Evolutionary conservation across 441 rosid species (phyloP).

Genomic region (Pelargonium myrrhifolium): DNA sequence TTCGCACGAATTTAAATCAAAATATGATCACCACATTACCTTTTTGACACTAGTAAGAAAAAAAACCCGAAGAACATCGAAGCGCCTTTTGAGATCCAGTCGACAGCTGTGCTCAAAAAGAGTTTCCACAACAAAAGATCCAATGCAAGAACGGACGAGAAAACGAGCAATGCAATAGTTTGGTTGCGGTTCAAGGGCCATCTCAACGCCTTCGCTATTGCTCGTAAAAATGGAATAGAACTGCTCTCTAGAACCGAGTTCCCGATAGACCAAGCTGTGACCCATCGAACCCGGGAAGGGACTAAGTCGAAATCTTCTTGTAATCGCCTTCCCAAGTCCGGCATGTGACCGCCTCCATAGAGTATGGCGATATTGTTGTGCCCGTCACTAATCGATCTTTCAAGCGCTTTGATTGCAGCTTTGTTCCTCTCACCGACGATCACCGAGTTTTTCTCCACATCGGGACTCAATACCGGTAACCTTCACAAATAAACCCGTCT

Average conservation of each 20-base stretch:
- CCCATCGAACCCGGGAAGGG: conserved; percentile 66
- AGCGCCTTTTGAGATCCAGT: conserved; percentile 48
- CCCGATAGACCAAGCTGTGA: conserved; percentile 85
- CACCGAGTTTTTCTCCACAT: conserved; percentile 66
- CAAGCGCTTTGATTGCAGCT: conserved; percentile 61
- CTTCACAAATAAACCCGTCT: conserved; percentile 29
- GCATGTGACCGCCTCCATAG: conserved; percentile 96
- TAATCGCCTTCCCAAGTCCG: conserved; percentile 75
- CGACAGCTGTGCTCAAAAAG: conserved; percentile 46
- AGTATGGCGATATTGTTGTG: conserved; percentile 71
- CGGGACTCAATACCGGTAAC: too few relatives aligned
- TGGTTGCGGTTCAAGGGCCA: conserved; percentile 92
- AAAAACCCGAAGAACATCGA: conserved; percentile 33
- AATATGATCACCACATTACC: not conserved
- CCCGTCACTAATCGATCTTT: conserved; percentile 55
- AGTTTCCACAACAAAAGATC: conserved; percentile 91
- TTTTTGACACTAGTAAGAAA: not conserved
- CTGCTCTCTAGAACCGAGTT: conserved; percentile 38
- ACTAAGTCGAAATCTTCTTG: conserved; percentile 61
- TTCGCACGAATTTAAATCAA: too few relatives aligned
- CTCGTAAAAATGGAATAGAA: conserved; percentile 53
- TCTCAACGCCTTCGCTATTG: conserved; percentile 56
- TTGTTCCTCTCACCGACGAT: conserved; percentile 86
- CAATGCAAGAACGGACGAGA: conserved; percentile 64
- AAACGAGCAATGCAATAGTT: conserved; percentile 67